phyloP scores from a whole-genome alignment of 129 eudicot species.

The Escallonia rubra region DNA sequence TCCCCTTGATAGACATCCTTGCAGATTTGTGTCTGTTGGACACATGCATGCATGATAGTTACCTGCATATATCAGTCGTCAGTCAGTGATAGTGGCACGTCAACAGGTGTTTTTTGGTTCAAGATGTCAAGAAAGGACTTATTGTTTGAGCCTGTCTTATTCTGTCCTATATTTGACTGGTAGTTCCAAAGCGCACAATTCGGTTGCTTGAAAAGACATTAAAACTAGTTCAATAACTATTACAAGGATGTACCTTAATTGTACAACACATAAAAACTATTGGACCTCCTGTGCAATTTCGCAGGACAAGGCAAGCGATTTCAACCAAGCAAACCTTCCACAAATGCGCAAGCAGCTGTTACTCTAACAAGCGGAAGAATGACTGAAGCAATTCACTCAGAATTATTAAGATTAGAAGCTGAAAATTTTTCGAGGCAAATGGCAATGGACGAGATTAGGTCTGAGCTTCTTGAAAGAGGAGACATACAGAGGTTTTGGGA shows the following conservation, averaged over 20 bases:
- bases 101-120: too few relatives aligned
- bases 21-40: background rate
- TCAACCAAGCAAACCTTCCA: slow-evolving; percentile 85
- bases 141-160: too few relatives aligned
- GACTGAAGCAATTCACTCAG: slow-evolving; percentile 39
- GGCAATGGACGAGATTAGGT: slow-evolving; percentile 53
- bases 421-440: slow-evolving; percentile 43
- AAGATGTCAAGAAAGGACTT: too few relatives aligned
- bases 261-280: background rate
- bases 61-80: too few relatives aligned
- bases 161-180: too few relatives aligned
- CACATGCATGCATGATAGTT: background rate
- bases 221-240: too few relatives aligned
- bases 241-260: too few relatives aligned
- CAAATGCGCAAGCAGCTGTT: slow-evolving; percentile 92
- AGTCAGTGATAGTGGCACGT: too few relatives aligned
- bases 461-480: slow-evolving; percentile 74
- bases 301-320: slow-evolving; percentile 82
- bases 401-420: slow-evolving; percentile 58
- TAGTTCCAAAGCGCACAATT: too few relatives aligned
- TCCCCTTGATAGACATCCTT: too few relatives aligned
- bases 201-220: too few relatives aligned
- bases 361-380: slow-evolving; percentile 83
- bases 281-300: background rate
- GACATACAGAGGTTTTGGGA: slow-evolving; percentile 71